phyloP scores from a whole-genome alignment of 352 stramenopile species.

The Phytophthora crassamura region DNA sequence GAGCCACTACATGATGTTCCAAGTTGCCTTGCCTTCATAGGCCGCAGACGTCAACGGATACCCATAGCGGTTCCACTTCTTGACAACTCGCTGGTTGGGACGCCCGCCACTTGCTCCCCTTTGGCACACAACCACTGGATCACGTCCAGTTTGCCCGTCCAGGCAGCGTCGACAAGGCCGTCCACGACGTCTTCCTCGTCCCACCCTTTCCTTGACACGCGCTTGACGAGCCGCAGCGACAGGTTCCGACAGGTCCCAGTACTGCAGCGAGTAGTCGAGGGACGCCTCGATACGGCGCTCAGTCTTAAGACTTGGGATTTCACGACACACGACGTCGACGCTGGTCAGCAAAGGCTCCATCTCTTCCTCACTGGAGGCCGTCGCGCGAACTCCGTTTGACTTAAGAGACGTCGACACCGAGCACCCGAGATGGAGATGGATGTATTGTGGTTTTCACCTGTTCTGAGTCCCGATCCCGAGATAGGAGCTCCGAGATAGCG shows the following conservation, averaged over 20 bases:
- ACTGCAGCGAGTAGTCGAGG: constrained; percentile 1
- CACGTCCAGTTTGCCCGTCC: constrained; percentile 8
- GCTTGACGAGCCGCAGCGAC: constrained; percentile 2
- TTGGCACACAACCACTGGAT: neutral
- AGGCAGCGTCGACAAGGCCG: neutral
- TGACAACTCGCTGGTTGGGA: too few relatives aligned
- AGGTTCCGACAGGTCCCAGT: neutral
- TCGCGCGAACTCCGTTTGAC: too few relatives aligned
- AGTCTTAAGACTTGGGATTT: neutral
- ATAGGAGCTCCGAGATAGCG: too few relatives aligned
- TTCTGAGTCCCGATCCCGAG: too few relatives aligned
- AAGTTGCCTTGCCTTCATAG: too few relatives aligned
- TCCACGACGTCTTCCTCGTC: neutral
- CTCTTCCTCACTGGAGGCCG: too few relatives aligned
- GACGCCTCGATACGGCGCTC: constrained; percentile 1
- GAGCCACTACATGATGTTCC: neutral
- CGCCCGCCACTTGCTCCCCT: too few relatives aligned
- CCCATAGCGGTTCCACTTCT: too few relatives aligned
- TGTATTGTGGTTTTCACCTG: too few relatives aligned
- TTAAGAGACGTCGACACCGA: too few relatives aligned
- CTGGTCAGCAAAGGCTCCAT: constrained; percentile 4
- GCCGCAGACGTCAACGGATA: too few relatives aligned
- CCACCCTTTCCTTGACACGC: neutral
- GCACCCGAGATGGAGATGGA: too few relatives aligned
- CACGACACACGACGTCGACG: constrained; percentile 1